Evolutionary conservation across 129 eudicot genomes (phyloP).

Genomic region (Flaveria robusta): DNA sequence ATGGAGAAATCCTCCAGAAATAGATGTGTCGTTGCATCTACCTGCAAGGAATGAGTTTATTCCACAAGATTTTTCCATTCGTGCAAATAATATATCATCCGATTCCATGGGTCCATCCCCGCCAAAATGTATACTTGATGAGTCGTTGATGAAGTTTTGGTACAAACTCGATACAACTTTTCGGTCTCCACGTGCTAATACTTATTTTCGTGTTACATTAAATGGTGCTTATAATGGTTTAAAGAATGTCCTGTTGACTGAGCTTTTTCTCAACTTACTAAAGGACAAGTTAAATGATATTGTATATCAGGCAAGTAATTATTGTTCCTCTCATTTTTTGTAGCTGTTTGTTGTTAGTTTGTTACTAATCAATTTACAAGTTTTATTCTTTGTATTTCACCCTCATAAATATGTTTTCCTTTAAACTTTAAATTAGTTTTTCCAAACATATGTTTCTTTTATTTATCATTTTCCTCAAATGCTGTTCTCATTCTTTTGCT

Average conservation of each 20-base stretch:
- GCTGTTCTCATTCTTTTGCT: slow-evolving; percentile 20
- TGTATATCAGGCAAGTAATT: slow-evolving; percentile 71
- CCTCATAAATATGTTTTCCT: not conserved
- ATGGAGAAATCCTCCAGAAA: slow-evolving; percentile 81
- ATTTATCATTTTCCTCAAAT: not conserved
- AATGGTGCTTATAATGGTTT: slow-evolving; percentile 66
- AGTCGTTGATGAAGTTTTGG: slow-evolving; percentile 80
- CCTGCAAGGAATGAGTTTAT: slow-evolving; percentile 87
- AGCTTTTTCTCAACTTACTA: slow-evolving; percentile 69
- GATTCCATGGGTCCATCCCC: slow-evolving; percentile 36
- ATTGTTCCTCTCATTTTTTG: not conserved
- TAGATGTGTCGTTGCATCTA: slow-evolving; percentile 68
- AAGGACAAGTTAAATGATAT: slow-evolving; percentile 93
- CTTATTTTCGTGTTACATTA: slow-evolving; percentile 80
- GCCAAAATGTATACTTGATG: slow-evolving; percentile 86
- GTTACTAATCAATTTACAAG: not conserved
- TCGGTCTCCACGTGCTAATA: slow-evolving; percentile 92
- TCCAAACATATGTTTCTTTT: not conserved
- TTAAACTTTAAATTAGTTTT: not conserved
- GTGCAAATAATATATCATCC: slow-evolving; percentile 46
- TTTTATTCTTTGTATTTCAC: not conserved
- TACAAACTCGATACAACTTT: slow-evolving; percentile 81
- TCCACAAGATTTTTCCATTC: slow-evolving; percentile 77
- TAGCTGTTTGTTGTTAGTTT: slow-evolving; percentile 3
- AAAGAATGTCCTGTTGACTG: slow-evolving; percentile 72